A percentile compares a stretch with the other conserved stretches of the same genome.
Evolutionary conservation across 1,284 basidiomycete genomes (phyloP).

Genomic region (Austroboletus niveus): DNA sequence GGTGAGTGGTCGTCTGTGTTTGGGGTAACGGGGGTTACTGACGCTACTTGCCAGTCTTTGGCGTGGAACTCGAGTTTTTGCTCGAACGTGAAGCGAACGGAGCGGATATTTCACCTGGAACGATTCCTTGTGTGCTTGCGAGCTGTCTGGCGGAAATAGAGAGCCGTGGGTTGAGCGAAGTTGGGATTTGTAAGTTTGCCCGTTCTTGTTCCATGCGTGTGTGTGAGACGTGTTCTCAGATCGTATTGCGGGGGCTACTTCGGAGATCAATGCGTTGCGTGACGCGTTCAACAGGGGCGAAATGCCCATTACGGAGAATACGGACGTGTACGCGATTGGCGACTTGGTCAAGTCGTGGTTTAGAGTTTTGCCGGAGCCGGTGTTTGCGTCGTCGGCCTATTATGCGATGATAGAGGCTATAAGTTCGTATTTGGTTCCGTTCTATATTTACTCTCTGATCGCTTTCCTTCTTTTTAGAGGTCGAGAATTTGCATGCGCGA

Average conservation of each 20-base stretch:
- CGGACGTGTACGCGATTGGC: conserved; percentile 78
- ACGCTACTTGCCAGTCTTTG: conserved; percentile 56
- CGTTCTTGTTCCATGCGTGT: too few species aligned
- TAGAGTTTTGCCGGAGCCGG: conserved; percentile 71
- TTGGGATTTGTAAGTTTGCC: conserved; percentile 72
- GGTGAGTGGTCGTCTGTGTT: conserved; percentile 40
- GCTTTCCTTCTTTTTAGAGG: conserved; percentile 40
- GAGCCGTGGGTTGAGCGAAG: conserved; percentile 68
- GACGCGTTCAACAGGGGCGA: conserved; percentile 75
- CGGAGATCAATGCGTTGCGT: conserved; percentile 64
- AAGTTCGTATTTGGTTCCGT: conserved; percentile 40
- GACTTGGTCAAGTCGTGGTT: conserved; percentile 84
- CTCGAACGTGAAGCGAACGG: conserved; percentile 60
- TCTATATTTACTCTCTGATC: conserved; percentile 8
- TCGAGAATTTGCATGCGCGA: conserved; percentile 65
- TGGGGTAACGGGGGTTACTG: not conserved
- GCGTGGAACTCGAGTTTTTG: conserved; percentile 68
- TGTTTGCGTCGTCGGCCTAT: conserved; percentile 72
- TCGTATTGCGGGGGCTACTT: conserved; percentile 77
- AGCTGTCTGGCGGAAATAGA: conserved; percentile 70
- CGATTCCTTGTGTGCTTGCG: conserved; percentile 64
- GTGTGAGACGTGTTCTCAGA: conserved; percentile 40
- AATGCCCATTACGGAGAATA: conserved; percentile 53
- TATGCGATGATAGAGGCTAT: conserved; percentile 66
- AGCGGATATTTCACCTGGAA: conserved; percentile 48